Evolutionary conservation across 148 eudicot genomes (phyloP).

Genomic region (Limonium bicolor): DNA sequence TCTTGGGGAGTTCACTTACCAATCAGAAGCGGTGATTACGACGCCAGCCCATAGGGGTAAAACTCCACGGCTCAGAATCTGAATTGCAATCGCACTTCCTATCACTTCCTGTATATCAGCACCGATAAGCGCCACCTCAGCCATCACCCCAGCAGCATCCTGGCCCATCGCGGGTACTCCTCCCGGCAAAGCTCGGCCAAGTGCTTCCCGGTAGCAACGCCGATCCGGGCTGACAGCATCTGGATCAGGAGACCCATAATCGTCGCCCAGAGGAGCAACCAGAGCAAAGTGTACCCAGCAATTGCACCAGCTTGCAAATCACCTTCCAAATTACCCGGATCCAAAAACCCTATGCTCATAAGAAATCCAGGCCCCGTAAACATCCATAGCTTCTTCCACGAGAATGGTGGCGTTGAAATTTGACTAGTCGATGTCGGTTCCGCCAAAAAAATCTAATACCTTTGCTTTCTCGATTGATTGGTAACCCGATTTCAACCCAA

Average conservation of each 20-base stretch:
- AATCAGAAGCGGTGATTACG: conserved; percentile 1
- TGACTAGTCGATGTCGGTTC: not conserved
- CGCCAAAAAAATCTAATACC: too few species aligned
- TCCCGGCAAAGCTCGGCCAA: conserved; percentile 7
- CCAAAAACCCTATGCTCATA: conserved; percentile 3
- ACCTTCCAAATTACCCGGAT: conserved; percentile 4
- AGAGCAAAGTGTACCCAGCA: not conserved
- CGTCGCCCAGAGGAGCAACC: conserved; percentile 4
- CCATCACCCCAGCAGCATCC: conserved; percentile 4
- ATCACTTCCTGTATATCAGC: conserved; percentile 6
- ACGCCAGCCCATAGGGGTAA: conserved; percentile 3
- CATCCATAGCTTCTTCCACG: conserved; percentile 6
- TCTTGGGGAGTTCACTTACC: too few species aligned
- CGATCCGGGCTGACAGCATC: conserved; percentile 1
- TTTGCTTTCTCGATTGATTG: conserved; percentile 2
- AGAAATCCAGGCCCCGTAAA: conserved; percentile 1
- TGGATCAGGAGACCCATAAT: conserved; percentile 1
- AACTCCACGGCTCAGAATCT: conserved; percentile 5
- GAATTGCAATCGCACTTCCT: conserved; percentile 1
- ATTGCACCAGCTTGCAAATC: conserved; percentile 2
- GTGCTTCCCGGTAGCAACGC: conserved; percentile 6
- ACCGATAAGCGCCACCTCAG: conserved; percentile 2
- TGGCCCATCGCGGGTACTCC: conserved; percentile 2
- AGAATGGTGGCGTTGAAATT: conserved; percentile 1
- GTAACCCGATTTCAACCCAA: conserved; percentile 2